Evolutionary conservation across 192 early-diverging fungal genomes (phyloP).

Genomic region (Paraglomus brasilianum): DNA sequence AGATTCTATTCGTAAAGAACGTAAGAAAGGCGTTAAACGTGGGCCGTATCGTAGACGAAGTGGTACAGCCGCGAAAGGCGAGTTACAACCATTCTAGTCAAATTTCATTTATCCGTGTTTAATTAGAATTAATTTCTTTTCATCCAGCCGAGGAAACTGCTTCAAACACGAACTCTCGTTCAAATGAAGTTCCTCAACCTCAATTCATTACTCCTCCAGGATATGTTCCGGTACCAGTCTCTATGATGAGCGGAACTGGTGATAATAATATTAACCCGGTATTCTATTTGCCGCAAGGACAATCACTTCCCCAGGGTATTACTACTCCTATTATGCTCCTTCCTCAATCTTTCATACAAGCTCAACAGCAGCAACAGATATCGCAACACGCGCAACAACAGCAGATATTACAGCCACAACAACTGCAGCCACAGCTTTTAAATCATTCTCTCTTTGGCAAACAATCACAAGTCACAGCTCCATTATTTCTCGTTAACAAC

Average conservation of each 20-base stretch:
- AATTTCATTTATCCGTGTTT: not conserved
- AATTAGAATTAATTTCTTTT: not conserved
- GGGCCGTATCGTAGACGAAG: slow-evolving; percentile 75
- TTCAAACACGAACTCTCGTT: not conserved
- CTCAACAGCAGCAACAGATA: slow-evolving; percentile 5
- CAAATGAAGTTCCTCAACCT: not conserved
- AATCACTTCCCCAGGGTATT: not conserved
- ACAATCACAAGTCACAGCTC: no score
- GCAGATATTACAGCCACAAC: not conserved
- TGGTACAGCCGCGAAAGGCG: not conserved
- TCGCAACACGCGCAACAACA: not conserved
- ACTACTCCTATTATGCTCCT: no score
- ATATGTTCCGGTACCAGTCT: not conserved
- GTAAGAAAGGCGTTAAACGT: slow-evolving; percentile 80
- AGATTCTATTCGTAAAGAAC: slow-evolving; percentile 77
- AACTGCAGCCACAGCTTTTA: not conserved
- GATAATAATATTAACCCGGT: not conserved
- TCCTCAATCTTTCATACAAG: not conserved
- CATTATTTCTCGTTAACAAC: no score
- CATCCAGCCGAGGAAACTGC: not conserved
- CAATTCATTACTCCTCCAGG: not conserved
- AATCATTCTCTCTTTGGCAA: no score
- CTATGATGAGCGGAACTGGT: not conserved
- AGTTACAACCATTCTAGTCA: no score
- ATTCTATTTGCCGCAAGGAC: slow-evolving; percentile 3